Base-by-base conservation (phyloP, 2,329 filamentous ascomycete genomes). In the Boeremia lycopersici region DNA sequence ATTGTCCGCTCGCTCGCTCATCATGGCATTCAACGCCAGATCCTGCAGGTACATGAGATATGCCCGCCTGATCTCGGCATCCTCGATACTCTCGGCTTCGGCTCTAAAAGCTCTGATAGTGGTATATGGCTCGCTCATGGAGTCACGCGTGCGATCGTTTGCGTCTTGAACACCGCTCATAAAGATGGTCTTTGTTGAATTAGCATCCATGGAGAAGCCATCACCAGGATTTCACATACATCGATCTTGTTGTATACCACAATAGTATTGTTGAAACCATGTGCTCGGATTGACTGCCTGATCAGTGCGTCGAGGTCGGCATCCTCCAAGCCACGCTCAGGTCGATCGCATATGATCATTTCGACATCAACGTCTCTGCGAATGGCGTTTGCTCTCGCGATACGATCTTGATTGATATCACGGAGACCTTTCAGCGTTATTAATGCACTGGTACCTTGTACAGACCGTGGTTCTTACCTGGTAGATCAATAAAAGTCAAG, bases 221-320 rank as follows among this genome's bases (percentile, higher is more conserved):
- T 1, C 4, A 36, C 2, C 0, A n/a, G 7, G 5, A 17, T 2
- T 10, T 2, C 11, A 25, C 51, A 19, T 25, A 54, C 51, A 5
- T 54, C 51, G 23, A 54, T 34, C 36, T 54, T 54, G 29, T 54
- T 54, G 6, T 54, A 54, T 6, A 54, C 25, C 5, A 54, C n/a
- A 4, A 54, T 10, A 3, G 51, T 54, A 9, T 54, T 54, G 6
- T 13, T 48, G 34, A 54, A 48, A 2, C 51, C 51, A 35, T 54
- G 51, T n/a, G 51, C 51, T 15, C 45, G 44, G 8, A 48, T 35
- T 4, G 51, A 54, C 34, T 54, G 51, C 19, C 51, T 48, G 23
- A 54, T 48, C 28, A 54, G 23, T n/a, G 33, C 39, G 6, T 54
- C 51, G 28, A 54, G 34, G 19, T 54, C 45, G 13, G 51, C 39